Evolutionary conservation across 73 alveolate species (phyloP).

Genomic region (Symbiodinium natans): DNA sequence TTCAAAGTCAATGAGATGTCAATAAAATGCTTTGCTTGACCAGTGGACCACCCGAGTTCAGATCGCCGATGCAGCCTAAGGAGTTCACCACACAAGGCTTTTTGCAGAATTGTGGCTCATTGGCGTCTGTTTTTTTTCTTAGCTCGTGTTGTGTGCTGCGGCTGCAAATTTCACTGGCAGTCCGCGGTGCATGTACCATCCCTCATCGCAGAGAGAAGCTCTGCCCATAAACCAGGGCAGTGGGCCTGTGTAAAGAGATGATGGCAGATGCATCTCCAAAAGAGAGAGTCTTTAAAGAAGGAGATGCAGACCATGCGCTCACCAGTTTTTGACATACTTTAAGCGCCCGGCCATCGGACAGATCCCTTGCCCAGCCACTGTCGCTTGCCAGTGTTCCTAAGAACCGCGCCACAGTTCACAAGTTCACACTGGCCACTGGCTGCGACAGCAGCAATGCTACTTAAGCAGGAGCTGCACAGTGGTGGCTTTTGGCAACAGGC

Average conservation of each 20-base stretch:
- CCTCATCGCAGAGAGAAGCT: neutral
- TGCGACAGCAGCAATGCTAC: conserved; percentile 10
- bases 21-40: neutral
- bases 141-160: neutral
- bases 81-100: too few species aligned
- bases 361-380: neutral
- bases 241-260: neutral
- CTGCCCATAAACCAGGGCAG: neutral
- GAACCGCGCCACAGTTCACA: neutral
- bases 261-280: neutral
- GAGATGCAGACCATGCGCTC: neutral
- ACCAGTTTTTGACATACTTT: neutral
- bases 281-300: neutral
- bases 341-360: neutral
- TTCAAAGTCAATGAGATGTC: too few species aligned
- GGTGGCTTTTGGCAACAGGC: neutral
- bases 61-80: too few species aligned
- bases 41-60: neutral
- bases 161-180: neutral
- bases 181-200: neutral
- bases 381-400: neutral
- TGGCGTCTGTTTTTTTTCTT: neutral
- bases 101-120: neutral
- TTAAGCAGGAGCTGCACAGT: conserved; percentile 1
- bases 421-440: neutral